Conservation (phyloP, 768 basidiomycete genomes). For the Coprinopsis sp. region DNA sequence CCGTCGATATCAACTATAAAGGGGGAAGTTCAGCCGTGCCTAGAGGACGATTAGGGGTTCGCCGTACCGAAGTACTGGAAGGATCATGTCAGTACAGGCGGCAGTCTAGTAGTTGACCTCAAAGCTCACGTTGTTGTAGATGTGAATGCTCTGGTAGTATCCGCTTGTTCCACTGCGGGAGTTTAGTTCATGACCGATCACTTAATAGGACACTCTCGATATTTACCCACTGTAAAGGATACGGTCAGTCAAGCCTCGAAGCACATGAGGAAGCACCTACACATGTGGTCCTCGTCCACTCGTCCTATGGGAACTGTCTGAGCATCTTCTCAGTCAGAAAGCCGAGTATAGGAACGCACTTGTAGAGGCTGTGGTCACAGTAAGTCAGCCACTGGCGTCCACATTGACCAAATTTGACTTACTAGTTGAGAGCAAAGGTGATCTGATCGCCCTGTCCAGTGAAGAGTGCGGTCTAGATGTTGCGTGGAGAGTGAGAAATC, state of each 20-base stretch:
- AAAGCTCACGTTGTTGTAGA: constrained; percentile 18
- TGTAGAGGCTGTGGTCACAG: no score
- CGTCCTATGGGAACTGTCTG: constrained; percentile 9
- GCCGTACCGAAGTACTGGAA: constrained; percentile 9
- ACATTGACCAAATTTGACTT: not conserved
- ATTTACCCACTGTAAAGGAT: constrained; percentile 8
- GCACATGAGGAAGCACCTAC: constrained; percentile 6
- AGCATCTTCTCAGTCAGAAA: not conserved
- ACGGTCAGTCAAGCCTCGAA: not conserved
- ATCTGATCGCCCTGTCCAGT: constrained; percentile 21
- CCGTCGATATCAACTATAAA: constrained; percentile 16
- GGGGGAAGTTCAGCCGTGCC: not conserved
- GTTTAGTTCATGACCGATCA: not conserved
- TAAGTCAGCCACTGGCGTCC: no score
- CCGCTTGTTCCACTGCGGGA: constrained; percentile 16
- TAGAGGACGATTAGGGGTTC: not conserved
- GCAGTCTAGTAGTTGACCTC: not conserved
- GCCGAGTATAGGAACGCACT: not conserved
- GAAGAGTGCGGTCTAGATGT: constrained; percentile 9
- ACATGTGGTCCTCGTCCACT: constrained; percentile 22
- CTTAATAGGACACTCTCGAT: no score
- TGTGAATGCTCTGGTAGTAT: constrained; percentile 19
- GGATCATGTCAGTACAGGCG: not conserved
- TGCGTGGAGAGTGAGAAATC: no score
- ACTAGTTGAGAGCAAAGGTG: constrained; percentile 22